Evolutionary conservation across 2,329 filamentous ascomycete genomes (phyloP).

Genomic region (Pyrenophora seminiperda): DNA sequence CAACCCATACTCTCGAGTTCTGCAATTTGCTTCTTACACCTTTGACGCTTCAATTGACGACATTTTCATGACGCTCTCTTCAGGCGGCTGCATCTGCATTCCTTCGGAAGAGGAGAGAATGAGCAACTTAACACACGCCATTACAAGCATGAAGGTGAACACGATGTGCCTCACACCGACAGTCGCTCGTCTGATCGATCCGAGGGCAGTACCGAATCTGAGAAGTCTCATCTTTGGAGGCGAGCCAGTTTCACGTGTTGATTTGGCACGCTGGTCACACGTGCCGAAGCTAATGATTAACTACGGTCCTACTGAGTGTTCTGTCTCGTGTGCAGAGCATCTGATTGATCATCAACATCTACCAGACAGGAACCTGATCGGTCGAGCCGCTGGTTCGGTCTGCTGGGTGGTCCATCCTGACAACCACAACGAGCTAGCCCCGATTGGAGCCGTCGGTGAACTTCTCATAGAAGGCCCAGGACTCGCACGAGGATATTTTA

Average conservation of each 20-base stretch:
- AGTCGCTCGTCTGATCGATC: not conserved
- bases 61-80: conserved; percentile 55
- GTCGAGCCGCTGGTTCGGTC: conserved; percentile 57
- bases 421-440: conserved; percentile 14
- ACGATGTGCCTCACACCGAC: not conserved
- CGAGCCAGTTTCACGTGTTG: not conserved
- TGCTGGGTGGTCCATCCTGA: conserved; percentile 37
- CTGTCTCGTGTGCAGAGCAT: no score
- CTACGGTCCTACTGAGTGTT: not conserved
- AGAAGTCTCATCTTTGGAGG: not conserved
- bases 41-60: conserved; percentile 59
- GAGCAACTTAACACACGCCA: conserved; percentile 51
- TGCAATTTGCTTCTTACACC: conserved; percentile 17
- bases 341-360: not conserved
- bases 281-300: not conserved
- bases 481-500: conserved; percentile 34
- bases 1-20: no score
- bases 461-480: conserved; percentile 62
- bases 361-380: conserved; percentile 39
- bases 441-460: conserved; percentile 46
- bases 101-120: conserved; percentile 58
- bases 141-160: not conserved
- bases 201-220: no score
- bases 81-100: conserved; percentile 57
- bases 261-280: no score